phyloP scores from a whole-genome alignment of 257 asterid species.

The Solanum piurae region DNA sequence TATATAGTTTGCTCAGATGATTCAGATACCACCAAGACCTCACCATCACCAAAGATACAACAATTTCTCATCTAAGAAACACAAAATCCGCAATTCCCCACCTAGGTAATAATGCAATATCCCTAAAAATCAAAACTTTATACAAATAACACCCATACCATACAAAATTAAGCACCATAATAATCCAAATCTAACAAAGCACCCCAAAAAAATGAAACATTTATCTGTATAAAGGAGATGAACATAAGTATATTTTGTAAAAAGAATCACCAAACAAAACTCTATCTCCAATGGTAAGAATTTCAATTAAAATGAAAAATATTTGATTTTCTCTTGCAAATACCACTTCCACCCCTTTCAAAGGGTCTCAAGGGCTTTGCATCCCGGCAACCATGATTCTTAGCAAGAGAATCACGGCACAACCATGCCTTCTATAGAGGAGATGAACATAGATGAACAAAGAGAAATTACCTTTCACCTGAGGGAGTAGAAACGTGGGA shows the following conservation, averaged over 20 bases:
- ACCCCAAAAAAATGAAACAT: not conserved
- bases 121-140: not conserved
- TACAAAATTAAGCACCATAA: not conserved
- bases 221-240: not conserved
- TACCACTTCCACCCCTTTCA: too few species aligned
- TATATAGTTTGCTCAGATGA: not conserved
- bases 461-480: too few species aligned
- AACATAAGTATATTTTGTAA: too few species aligned
- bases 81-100: not conserved
- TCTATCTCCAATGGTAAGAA: too few species aligned
- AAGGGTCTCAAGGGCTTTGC: too few species aligned
- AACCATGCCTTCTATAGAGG: not conserved
- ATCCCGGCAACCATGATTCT: too few species aligned
- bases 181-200: not conserved
- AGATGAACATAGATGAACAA: not conserved
- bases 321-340: too few species aligned
- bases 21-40: not conserved
- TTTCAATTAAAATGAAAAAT: too few species aligned
- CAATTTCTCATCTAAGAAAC: not conserved
- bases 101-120: not conserved
- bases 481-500: too few species aligned
- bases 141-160: not conserved
- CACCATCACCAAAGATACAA: not conserved
- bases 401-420: not conserved
- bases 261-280: too few species aligned